Conservation (phyloP, 768 basidiomycete species). For the Dictyophora rubrovolvata region DNA sequence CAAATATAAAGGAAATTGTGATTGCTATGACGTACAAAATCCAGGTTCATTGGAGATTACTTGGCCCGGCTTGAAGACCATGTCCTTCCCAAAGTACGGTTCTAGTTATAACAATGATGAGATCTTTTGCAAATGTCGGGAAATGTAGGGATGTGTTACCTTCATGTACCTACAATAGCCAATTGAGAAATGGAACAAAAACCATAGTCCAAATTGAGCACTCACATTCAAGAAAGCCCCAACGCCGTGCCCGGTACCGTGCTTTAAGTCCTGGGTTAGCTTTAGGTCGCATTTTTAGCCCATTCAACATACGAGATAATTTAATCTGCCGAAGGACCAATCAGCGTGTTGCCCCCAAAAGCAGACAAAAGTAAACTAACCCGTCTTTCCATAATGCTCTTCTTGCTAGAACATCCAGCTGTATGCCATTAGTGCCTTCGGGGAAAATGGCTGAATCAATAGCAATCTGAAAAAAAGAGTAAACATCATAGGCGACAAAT, state of each 20-base stretch:
- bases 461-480: slow-evolving; percentile 50
- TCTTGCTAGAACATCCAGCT: slow-evolving; percentile 83
- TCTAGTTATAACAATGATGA: slow-evolving; percentile 25
- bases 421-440: slow-evolving; percentile 72
- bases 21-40: slow-evolving; percentile 52
- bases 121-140: slow-evolving; percentile 30
- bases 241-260: slow-evolving; percentile 88
- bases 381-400: slow-evolving; percentile 83
- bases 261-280: slow-evolving; percentile 29
- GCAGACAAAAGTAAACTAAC: neutral
- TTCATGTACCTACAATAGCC: slow-evolving; percentile 54
- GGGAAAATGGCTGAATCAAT: slow-evolving; percentile 89
- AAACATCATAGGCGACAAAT: slow-evolving; percentile 14
- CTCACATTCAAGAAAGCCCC: slow-evolving; percentile 59
- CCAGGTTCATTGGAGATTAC: slow-evolving; percentile 94
- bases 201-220: neutral
- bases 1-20: slow-evolving; percentile 12
- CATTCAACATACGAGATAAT: slow-evolving; percentile 50
- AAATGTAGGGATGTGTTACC: slow-evolving; percentile 18
- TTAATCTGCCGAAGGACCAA: slow-evolving; percentile 26
- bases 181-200: neutral
- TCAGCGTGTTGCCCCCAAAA: neutral
- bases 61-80: slow-evolving; percentile 74
- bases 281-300: neutral
- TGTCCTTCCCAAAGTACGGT: slow-evolving; percentile 51